These are phyloP conservation scores for Chaetomiaceae sp. DNA, from an alignment of 2,329 filamentous ascomycete species.

Conservation along the genomic window DNA sequence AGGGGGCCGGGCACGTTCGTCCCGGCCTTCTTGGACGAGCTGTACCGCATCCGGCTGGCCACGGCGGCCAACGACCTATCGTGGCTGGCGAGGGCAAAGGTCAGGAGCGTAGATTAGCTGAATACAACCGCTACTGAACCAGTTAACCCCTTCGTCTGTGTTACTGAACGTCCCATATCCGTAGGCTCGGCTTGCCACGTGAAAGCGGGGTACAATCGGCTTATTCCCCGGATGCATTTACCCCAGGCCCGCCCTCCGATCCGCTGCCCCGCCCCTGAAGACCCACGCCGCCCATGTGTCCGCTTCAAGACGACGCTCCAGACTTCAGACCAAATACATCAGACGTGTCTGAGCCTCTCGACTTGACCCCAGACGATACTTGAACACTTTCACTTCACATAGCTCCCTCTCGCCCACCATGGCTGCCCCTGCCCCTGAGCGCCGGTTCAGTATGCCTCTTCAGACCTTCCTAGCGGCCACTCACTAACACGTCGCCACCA, in stretches of 20 bases:
- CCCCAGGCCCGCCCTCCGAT: slow-evolving; percentile 11
- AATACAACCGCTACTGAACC: neutral
- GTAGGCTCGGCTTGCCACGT: slow-evolving; percentile 5
- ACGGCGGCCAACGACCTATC: slow-evolving; percentile 43
- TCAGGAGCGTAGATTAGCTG: slow-evolving; percentile 9
- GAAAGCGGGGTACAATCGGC: slow-evolving; percentile 19
- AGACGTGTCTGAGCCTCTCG: neutral
- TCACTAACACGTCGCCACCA: slow-evolving; percentile 25
- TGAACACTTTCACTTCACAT: neutral
- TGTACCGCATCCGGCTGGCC: slow-evolving; percentile 46
- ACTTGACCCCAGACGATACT: no score
- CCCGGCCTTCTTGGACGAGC: slow-evolving; percentile 74
- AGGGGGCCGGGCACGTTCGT: slow-evolving; percentile 82
- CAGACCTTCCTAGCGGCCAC: no score
- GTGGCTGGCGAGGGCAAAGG: slow-evolving; percentile 42
- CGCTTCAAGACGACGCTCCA: neutral
- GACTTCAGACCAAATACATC: neutral
- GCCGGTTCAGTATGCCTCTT: slow-evolving; percentile 22
- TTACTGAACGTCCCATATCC: neutral
- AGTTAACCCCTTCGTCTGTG: neutral
- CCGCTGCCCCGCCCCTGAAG: slow-evolving; percentile 6
- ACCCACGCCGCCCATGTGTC: slow-evolving; percentile 6
- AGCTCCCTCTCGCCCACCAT: slow-evolving; percentile 10
- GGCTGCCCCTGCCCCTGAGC: slow-evolving; percentile 18
- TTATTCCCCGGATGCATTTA: slow-evolving; percentile 10